phyloP scores from a whole-genome alignment of 345 rosid species.

The Garcia nutans region DNA sequence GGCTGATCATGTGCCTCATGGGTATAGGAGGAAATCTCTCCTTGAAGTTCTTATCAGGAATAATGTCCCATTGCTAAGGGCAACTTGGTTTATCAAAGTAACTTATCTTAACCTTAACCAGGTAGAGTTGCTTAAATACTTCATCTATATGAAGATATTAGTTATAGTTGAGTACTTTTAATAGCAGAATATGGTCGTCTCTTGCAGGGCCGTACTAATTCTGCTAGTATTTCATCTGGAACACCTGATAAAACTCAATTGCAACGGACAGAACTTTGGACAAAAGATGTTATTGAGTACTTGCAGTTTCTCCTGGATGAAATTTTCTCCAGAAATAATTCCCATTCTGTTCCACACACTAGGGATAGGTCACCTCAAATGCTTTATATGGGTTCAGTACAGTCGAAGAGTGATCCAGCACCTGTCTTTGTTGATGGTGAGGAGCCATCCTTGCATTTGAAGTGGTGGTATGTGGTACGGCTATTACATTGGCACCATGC shows the following conservation, averaged over 20 bases:
- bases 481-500: conserved; percentile 92
- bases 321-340: conserved; percentile 54
- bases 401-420: conserved; percentile 52
- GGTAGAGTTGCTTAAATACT: conserved; percentile 39
- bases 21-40: conserved; percentile 64
- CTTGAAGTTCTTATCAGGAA: conserved; percentile 90
- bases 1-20: conserved; percentile 91
- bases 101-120: conserved; percentile 97
- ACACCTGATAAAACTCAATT: conserved; percentile 34
- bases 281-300: conserved; percentile 91
- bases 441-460: conserved; percentile 80
- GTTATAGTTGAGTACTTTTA: conserved; percentile 5
- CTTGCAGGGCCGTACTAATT: conserved; percentile 76
- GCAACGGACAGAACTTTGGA: conserved; percentile 83
- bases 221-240: conserved; percentile 64
- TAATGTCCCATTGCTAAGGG: conserved; percentile 91
- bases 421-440: conserved; percentile 54
- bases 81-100: conserved; percentile 97
- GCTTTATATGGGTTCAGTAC: conserved; percentile 63
- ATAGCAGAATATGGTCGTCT: neutral
- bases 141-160: neutral
- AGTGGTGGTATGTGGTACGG: conserved; percentile 95
- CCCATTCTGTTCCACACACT: conserved; percentile 55
- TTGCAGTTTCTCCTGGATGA: conserved; percentile 85
- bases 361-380: conserved; percentile 70